These are phyloP conservation scores for Saccharomycopsis sp. DNA, from an alignment of 805 yeast genomes.

Conservation along the genomic window DNA sequence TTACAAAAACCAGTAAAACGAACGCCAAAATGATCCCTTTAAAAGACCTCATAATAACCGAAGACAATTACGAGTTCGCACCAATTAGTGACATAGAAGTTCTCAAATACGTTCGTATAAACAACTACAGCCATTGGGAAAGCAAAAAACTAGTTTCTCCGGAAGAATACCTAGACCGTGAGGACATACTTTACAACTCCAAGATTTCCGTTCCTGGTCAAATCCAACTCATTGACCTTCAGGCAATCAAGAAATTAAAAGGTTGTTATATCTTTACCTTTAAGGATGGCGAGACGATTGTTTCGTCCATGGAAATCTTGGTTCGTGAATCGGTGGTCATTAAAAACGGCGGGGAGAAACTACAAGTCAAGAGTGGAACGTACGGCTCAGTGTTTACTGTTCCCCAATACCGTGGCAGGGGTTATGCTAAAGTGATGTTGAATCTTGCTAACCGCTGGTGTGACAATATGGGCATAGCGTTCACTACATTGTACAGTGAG, in stretches of 20 bases:
- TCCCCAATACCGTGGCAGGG: constrained; percentile 41
- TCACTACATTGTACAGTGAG: constrained; percentile 59
- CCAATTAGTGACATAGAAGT: not conserved
- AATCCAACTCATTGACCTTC: too few relatives aligned
- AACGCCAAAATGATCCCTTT: not conserved
- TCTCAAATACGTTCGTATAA: not conserved
- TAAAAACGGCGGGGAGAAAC: constrained; percentile 24
- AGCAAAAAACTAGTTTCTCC: too few relatives aligned
- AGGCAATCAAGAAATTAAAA: not conserved
- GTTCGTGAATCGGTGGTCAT: constrained; percentile 30
- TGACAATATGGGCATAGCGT: constrained; percentile 24
- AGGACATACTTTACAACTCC: too few relatives aligned
- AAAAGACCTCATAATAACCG: not conserved
- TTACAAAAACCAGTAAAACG: too few relatives aligned
- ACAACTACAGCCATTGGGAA: not conserved
- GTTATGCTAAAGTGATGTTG: constrained; percentile 49
- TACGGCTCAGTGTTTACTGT: constrained; percentile 58
- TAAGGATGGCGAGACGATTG: constrained; percentile 33
- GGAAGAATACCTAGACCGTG: too few relatives aligned
- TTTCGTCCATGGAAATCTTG: constrained; percentile 36
- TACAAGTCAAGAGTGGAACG: constrained; percentile 32
- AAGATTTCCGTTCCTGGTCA: too few relatives aligned
- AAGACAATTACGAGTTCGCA: not conserved
- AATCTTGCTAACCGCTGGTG: constrained; percentile 11
- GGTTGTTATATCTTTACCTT: constrained; percentile 26